These are phyloP conservation scores for Tulasnella sp. DNA, from an alignment of 768 basidiomycete species.

Conservation along the genomic window DNA sequence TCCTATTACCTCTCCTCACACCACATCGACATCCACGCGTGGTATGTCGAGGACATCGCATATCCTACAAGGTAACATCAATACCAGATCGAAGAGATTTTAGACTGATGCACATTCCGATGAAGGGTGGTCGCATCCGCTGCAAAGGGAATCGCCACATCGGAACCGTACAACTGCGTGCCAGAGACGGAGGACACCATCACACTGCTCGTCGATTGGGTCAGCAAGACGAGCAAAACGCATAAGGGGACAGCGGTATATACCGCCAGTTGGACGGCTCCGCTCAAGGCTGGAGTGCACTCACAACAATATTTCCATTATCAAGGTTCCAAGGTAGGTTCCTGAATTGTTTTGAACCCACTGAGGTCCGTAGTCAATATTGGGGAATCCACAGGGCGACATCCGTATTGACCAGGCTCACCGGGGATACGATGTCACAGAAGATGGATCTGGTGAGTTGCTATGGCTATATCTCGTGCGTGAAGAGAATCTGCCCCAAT, in stretches of 20 bases:
- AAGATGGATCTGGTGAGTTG: slow-evolving; percentile 42
- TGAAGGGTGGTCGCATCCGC: slow-evolving; percentile 84
- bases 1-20: slow-evolving; percentile 87
- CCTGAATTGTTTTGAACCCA: not conserved
- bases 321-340: slow-evolving; percentile 73
- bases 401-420: slow-evolving; percentile 89
- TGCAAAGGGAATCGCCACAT: slow-evolving; percentile 81
- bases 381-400: slow-evolving; percentile 51
- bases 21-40: slow-evolving; percentile 52
- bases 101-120: too few relatives aligned
- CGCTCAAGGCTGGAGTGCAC: slow-evolving; percentile 79
- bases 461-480: too few relatives aligned
- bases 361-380: not conserved
- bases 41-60: slow-evolving; percentile 25
- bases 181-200: slow-evolving; percentile 89
- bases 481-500: too few relatives aligned
- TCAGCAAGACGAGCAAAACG: slow-evolving; percentile 58
- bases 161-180: slow-evolving; percentile 79
- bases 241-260: slow-evolving; percentile 83
- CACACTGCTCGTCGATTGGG: slow-evolving; percentile 90
- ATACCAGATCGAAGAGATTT: too few relatives aligned
- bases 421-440: slow-evolving; percentile 82
- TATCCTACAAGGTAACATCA: not conserved
- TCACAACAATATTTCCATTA: slow-evolving; percentile 91
- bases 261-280: slow-evolving; percentile 92